phyloP scores from a whole-genome alignment of 129 eudicot species.

The Calendula officinalis region DNA sequence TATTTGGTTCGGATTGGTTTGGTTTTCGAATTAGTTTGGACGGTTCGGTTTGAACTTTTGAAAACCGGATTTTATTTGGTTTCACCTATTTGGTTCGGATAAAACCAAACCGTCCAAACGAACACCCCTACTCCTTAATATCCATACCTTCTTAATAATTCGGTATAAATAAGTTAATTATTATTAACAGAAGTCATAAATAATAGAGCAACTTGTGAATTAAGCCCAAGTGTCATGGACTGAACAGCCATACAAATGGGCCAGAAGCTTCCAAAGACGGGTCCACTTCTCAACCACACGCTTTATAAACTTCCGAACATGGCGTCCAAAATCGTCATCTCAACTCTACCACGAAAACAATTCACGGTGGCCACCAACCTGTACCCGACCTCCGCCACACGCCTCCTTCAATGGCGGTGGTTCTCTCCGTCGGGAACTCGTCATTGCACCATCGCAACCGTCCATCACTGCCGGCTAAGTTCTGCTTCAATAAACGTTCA shows the following conservation, averaged over 20 bases:
- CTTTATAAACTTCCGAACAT: slow-evolving; percentile 13
- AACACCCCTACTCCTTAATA: no score
- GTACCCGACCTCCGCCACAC: slow-evolving; percentile 26
- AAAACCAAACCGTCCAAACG: no score
- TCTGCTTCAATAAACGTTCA: slow-evolving; percentile 14
- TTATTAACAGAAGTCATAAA: no score
- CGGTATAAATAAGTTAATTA: no score
- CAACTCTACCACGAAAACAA: neutral
- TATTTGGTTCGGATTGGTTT: no score
- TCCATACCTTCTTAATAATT: no score
- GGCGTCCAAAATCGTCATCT: slow-evolving; percentile 14
- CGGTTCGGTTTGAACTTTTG: no score
- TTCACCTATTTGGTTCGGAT: no score
- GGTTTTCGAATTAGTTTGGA: no score
- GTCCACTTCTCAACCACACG: slow-evolving; percentile 19
- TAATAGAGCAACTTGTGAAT: neutral
- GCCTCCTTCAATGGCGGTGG: slow-evolving; percentile 35
- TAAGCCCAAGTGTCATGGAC: slow-evolving; percentile 13
- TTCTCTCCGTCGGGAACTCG: slow-evolving; percentile 30
- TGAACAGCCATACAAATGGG: slow-evolving; percentile 4
- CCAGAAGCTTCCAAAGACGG: slow-evolving; percentile 19
- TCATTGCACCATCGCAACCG: slow-evolving; percentile 10
- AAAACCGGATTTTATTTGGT: no score
- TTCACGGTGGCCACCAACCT: slow-evolving; percentile 33
- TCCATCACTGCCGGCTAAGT: slow-evolving; percentile 3